Conservation (phyloP, 805 yeast genomes). For the Candida glaebosa region DNA sequence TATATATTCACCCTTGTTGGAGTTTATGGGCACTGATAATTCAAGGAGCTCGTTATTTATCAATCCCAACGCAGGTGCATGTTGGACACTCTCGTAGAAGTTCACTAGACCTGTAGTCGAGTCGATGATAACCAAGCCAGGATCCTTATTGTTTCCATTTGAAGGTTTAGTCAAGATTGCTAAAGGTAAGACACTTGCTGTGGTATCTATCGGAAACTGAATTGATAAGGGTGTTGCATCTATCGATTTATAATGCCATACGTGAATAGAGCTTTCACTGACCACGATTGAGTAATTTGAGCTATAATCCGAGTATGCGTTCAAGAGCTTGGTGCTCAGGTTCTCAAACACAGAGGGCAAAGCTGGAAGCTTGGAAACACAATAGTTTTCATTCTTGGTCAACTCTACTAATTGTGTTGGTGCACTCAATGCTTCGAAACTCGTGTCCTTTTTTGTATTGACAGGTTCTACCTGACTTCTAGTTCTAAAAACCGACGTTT, state of each 20-base stretch:
- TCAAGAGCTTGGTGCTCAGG: conserved; percentile 8
- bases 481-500: conserved; percentile 7
- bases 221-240: conserved; percentile 57
- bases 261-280: conserved; percentile 49
- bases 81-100: conserved; percentile 72
- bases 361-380: conserved; percentile 55
- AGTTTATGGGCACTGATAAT: conserved; percentile 35
- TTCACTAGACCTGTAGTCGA: conserved; percentile 54
- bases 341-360: conserved; percentile 41
- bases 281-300: conserved; percentile 50
- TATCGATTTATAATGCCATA: conserved; percentile 66
- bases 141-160: conserved; percentile 46
- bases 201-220: conserved; percentile 44
- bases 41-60: conserved; percentile 44
- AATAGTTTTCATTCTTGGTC: conserved; percentile 56
- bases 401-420: conserved; percentile 33
- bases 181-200: conserved; percentile 36
- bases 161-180: conserved; percentile 59
- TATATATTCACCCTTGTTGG: conserved; percentile 49
- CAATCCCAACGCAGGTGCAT: conserved; percentile 63
- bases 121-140: conserved; percentile 70
- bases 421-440: neutral
- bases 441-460: neutral
- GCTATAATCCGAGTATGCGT: conserved; percentile 45
- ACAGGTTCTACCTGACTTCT: conserved; percentile 5